These are phyloP conservation scores for Scedosporium aurantiacum DNA, from an alignment of 2,329 filamentous ascomycete genomes.

Conservation along the genomic window DNA sequence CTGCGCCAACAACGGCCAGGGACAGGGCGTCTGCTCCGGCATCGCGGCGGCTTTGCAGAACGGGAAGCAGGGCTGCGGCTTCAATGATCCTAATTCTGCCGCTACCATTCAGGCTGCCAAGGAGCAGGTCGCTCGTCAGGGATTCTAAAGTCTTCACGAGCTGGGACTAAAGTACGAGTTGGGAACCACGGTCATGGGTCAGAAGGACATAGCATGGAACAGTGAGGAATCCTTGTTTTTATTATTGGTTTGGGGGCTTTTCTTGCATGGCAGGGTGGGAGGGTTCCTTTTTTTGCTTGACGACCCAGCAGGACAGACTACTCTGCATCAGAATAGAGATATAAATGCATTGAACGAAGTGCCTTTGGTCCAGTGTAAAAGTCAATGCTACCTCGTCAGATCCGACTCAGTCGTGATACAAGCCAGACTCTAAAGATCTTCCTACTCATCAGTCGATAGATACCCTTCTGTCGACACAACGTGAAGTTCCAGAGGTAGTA, in stretches of 20 bases:
- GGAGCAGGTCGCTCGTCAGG: conserved; percentile 7
- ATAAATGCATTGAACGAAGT: background rate
- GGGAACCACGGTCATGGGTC: too few relatives aligned
- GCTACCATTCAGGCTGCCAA: conserved; percentile 9
- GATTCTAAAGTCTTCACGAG: background rate
- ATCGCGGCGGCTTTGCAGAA: conserved; percentile 16
- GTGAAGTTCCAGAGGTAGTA: too few relatives aligned
- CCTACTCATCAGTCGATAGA: too few relatives aligned
- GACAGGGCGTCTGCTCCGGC: conserved; percentile 18
- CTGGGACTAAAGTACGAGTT: background rate
- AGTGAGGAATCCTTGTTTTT: background rate
- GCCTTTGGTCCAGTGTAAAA: background rate
- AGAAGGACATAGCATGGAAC: background rate
- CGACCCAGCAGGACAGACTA: background rate
- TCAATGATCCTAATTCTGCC: conserved; percentile 13
- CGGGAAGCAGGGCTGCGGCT: conserved; percentile 23
- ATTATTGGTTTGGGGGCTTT: background rate
- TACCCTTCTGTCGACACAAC: too few relatives aligned
- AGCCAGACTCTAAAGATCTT: too few relatives aligned
- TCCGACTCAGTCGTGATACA: too few relatives aligned
- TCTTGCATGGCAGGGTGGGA: background rate
- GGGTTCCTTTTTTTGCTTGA: background rate
- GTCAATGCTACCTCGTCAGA: background rate
- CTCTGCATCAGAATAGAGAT: background rate
- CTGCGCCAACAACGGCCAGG: conserved; percentile 18